Evolutionary conservation across 176 grass and related monocot genomes (phyloP).

Genomic region (Tillandsia fasciculata): DNA sequence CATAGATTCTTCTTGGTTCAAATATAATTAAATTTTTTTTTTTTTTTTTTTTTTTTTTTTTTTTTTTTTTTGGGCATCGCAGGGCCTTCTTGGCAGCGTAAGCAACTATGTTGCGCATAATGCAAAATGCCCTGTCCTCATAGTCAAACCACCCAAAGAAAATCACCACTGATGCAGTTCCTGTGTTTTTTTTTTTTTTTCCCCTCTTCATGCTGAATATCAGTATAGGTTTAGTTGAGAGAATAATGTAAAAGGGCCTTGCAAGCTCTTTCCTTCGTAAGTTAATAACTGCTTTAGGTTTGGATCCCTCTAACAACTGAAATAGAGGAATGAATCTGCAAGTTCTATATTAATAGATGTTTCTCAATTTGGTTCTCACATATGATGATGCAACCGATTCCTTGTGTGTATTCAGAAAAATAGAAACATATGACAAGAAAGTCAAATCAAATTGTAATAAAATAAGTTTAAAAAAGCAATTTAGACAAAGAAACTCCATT

Average conservation of each 20-base stretch:
- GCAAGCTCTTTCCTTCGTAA: neutral
- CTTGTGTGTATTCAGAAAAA: too few relatives aligned
- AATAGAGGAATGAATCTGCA: neutral
- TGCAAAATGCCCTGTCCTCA: slow-evolving; percentile 53
- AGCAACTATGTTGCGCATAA: slow-evolving; percentile 70
- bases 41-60: neutral
- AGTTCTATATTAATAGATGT: neutral
- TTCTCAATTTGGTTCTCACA: neutral
- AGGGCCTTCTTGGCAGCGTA: slow-evolving; percentile 72
- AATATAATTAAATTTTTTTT: neutral
- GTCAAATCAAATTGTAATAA: too few relatives aligned
- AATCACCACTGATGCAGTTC: neutral
- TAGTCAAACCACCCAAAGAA: slow-evolving; percentile 38
- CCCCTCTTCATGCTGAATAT: neutral
- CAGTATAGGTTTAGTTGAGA: neutral
- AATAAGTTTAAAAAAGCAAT: too few relatives aligned
- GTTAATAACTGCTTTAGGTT: neutral
- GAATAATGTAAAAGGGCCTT: neutral
- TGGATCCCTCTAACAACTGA: neutral
- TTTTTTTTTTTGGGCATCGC: neutral
- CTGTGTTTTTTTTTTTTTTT: neutral
- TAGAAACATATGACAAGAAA: too few relatives aligned
- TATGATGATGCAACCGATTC: neutral
- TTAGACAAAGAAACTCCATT: too few relatives aligned
- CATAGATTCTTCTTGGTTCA: too few relatives aligned